Evolutionary conservation across 2,329 filamentous ascomycete species (phyloP), one percentile per base, ranked within the genome.

Genomic region (Sarocladium oryzae): DNA sequence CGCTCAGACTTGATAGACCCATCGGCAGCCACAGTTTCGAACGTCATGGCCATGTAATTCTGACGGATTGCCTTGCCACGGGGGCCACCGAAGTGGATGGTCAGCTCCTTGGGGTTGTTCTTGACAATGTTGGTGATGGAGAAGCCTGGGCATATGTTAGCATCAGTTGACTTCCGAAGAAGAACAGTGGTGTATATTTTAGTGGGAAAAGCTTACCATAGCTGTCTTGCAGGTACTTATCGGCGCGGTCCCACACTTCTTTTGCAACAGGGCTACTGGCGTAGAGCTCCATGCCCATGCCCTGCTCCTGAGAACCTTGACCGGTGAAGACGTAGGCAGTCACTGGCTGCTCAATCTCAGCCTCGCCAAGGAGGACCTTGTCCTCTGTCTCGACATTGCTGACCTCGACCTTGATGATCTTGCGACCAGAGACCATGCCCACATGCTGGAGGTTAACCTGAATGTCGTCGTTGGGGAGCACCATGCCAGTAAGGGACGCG

Each of bases 41-140:
- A 99, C 45, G 92, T 97, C 93, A 99, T 99, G 54, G 92, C 85
- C 87, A 97, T 97, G 77, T 99, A 99, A 73, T 99, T 99, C 66
- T 96, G 87, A 56, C 93, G 89, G 61, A 99, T 99, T 49, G 89
- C 90, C 75, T 97, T 99, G 65, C 93, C 93, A 53, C 89, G 88
- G 55, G 93, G 90, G 46, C 93, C 93, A 74, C 95, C 93, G 65
- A 99, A 99, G 76, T 99, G 88, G 57, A 99, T 89, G 4, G 95
- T 99, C 51, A 99, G 84, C 73, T 97, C 93, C 78, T 96, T 96
- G 57, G 93, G 93, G 73, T 99, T 99, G 77, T 97, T 99, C 79
- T 90, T 95, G 69, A 99, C 93, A 63, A 99, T 99, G 71, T 97
- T 91, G 66, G 91, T 95, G 63, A 99, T 99, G 5, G 91, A 91